Conservation (phyloP, 2,329 filamentous ascomycete genomes). For the Karstenula rhodostoma region DNA sequence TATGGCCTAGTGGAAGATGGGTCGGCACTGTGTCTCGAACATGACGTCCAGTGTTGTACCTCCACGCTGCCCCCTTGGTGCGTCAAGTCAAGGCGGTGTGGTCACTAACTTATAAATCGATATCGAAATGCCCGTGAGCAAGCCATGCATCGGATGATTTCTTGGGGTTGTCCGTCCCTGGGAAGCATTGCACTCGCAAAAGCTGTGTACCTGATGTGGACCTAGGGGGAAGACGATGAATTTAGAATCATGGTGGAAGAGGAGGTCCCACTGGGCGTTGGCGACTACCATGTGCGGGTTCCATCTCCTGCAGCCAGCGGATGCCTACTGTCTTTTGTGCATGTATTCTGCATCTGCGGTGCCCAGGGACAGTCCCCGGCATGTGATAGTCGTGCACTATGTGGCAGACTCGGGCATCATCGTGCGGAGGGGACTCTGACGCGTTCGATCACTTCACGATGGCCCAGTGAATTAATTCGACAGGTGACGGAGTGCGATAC, state of each 20-base stretch:
- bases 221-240: too few species aligned
- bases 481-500: too few species aligned
- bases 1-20: background rate
- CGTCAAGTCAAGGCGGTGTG: background rate
- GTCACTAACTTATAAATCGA: too few species aligned
- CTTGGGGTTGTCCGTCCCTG: too few species aligned
- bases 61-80: background rate
- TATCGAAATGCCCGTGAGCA: too few species aligned
- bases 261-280: background rate
- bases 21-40: background rate
- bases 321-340: background rate
- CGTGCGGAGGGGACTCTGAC: background rate
- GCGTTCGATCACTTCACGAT: background rate
- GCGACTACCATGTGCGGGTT: background rate
- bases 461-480: background rate
- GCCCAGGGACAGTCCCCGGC: background rate
- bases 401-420: background rate
- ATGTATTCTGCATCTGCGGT: background rate
- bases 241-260: background rate
- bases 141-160: too few species aligned
- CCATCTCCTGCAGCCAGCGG: background rate
- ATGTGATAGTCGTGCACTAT: background rate
- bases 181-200: background rate
- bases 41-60: background rate
- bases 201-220: too few species aligned